Base-by-base conservation (phyloP, 306 rosid species). In the Vigna mungo region DNA sequence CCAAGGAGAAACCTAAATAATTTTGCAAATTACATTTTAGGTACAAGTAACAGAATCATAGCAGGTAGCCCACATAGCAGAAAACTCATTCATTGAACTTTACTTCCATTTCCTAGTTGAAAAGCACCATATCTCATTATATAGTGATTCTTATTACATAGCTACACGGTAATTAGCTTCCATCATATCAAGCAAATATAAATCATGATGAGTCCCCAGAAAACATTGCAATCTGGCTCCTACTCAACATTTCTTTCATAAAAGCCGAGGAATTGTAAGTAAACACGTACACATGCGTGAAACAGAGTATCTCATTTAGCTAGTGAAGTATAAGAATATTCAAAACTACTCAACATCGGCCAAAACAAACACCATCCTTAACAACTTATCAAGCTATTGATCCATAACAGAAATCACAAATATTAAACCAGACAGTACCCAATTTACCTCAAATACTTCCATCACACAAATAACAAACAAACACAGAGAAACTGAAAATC, bases 1-100 rank as follows among this genome's bases (percentile, higher is more conserved):
- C 99, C 99, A 96, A 46, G 99, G 99, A 59, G 99, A 96, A 85
- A 96, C 89, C 99, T 96, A 85, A 67, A 68, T 51, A 59, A 23
- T 0, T 39, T 15, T 15, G 44, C 36, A 51, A 21, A 66, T 36
- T 47, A 7, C 5, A 48, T 66, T 72, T 30, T 37, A 54, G n/a
- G 61, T 16, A 59, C 51, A 67, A 54, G 32, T 27, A 34, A 68
- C 27, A 25, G 27, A 25, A 25, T 25, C 27, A 25, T 25, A 25
- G 2, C 62, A 14, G 54, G 46, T 17, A 76, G 58, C 44, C 49
- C 65, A 49, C 47, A 55, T 25, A 58, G 13, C 48, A 64, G 27
- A 7, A 41, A 51, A 78, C 32, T 51, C 53, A 44, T 68, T 39
- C 77, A 70, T 20, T 64, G 21, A 16, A 64, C 65, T 68, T 48